Conservation (phyloP, 805 yeast genomes). For the Ogataea methanolica region DNA sequence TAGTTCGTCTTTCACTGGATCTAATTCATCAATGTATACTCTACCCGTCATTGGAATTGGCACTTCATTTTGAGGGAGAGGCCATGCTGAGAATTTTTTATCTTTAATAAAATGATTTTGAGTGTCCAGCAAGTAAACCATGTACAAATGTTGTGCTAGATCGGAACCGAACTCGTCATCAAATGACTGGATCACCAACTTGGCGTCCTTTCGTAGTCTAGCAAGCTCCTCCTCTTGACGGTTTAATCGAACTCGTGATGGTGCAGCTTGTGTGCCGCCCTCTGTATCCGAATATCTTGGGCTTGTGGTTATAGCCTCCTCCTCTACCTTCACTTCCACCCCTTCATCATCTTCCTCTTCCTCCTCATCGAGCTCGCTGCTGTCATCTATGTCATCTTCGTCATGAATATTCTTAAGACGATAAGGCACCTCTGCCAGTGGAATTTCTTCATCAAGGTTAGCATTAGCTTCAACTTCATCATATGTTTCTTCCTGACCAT, state of each 20-base stretch:
- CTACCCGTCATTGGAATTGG: constrained; percentile 33
- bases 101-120: constrained; percentile 34
- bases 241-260: not conserved
- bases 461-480: not conserved
- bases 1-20: not conserved
- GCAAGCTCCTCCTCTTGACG: constrained; percentile 1
- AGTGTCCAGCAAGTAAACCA: constrained; percentile 42
- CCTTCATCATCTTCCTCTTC: not conserved
- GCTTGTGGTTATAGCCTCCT: not conserved
- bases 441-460: not conserved
- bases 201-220: constrained; percentile 11
- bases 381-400: not conserved
- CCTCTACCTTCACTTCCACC: not conserved
- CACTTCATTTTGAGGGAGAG: constrained; percentile 33
- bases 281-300: not conserved
- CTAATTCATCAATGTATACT: constrained; percentile 24
- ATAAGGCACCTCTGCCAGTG: not conserved
- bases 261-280: not conserved
- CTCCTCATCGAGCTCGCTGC: not conserved
- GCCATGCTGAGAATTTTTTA: constrained; percentile 57
- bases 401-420: not conserved
- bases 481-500: not conserved
- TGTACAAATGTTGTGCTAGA: constrained; percentile 61
- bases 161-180: constrained; percentile 52
- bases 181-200: constrained; percentile 29